phyloP scores from a whole-genome alignment of 2,329 filamentous ascomycete genomes.

The Ploettnerulaceae sp. region DNA sequence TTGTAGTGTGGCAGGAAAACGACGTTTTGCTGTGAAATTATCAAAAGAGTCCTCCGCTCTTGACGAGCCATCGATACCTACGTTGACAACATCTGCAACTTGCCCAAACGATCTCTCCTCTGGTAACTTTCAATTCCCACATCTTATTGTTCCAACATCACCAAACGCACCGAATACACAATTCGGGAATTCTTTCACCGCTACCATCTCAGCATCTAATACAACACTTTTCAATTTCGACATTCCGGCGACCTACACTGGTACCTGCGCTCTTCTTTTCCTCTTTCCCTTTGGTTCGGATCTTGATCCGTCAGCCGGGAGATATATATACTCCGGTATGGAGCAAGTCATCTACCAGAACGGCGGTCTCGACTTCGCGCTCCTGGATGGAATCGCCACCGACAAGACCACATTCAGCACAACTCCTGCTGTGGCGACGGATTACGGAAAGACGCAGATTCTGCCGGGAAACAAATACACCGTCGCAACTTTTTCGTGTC shows the following conservation, averaged over 20 bases:
- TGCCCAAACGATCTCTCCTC: slow-evolving; percentile 26
- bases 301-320: slow-evolving; percentile 18
- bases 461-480: slow-evolving; percentile 31
- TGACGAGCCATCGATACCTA: too few species aligned
- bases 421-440: slow-evolving; percentile 21
- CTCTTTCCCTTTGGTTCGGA: slow-evolving; percentile 29
- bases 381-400: slow-evolving; percentile 20
- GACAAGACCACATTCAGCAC: slow-evolving; percentile 18
- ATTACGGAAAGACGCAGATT: slow-evolving; percentile 30
- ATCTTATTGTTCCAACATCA: slow-evolving; percentile 31
- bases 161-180: slow-evolving; percentile 15
- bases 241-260: slow-evolving; percentile 24
- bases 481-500: slow-evolving; percentile 27
- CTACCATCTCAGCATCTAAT: slow-evolving; percentile 26
- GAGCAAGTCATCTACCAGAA: slow-evolving; percentile 26
- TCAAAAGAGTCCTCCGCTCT: too few species aligned
- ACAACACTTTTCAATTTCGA: slow-evolving; percentile 32
- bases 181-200: slow-evolving; percentile 23
- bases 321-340: slow-evolving; percentile 28
- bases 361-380: slow-evolving; percentile 29
- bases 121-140: slow-evolving; percentile 25
- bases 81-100: not conserved
- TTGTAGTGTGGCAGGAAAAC: too few species aligned
- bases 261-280: slow-evolving; percentile 30
- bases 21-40: too few species aligned